Evolutionary conservation across 768 basidiomycete species (phyloP).

Genomic region (Sutorius australiensis): DNA sequence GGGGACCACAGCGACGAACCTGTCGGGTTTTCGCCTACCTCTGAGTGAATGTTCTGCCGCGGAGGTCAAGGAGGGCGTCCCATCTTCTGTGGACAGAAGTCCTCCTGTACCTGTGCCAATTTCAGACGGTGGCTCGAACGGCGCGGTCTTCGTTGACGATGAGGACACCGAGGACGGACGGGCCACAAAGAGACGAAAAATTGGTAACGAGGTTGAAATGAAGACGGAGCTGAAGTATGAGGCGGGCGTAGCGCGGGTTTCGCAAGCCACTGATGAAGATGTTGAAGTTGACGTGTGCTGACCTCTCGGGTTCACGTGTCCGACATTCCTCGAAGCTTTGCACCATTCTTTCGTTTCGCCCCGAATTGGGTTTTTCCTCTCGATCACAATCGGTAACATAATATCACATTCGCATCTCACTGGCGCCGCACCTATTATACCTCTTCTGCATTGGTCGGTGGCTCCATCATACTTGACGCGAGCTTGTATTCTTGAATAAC

Average conservation of each 20-base stretch:
- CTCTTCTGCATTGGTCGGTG: conserved; percentile 14
- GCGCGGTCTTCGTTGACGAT: conserved; percentile 60
- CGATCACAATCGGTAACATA: conserved; percentile 6
- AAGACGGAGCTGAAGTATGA: background rate
- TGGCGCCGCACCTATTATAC: conserved; percentile 15
- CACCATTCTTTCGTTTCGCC: conserved; percentile 3
- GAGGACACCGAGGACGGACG: conserved; percentile 53
- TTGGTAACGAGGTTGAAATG: conserved; percentile 17
- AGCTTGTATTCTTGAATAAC: conserved; percentile 21
- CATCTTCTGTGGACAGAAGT: conserved; percentile 14
- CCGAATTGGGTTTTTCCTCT: background rate
- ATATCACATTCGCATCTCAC: conserved; percentile 18
- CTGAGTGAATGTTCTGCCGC: background rate
- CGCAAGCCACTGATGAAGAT: conserved; percentile 24
- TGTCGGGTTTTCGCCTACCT: conserved; percentile 14
- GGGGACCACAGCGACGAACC: background rate
- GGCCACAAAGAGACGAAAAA: conserved; percentile 50
- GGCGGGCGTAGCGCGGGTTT: background rate
- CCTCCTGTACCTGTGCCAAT: conserved; percentile 35
- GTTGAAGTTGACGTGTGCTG: conserved; percentile 30
- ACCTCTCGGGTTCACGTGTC: background rate
- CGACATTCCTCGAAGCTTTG: background rate
- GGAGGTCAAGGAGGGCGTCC: conserved; percentile 18
- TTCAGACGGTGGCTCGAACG: conserved; percentile 28
- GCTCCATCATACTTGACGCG: conserved; percentile 2